Evolutionary conservation across 805 yeast species (phyloP).

Genomic region (Blastobotrys chiropterorum): DNA sequence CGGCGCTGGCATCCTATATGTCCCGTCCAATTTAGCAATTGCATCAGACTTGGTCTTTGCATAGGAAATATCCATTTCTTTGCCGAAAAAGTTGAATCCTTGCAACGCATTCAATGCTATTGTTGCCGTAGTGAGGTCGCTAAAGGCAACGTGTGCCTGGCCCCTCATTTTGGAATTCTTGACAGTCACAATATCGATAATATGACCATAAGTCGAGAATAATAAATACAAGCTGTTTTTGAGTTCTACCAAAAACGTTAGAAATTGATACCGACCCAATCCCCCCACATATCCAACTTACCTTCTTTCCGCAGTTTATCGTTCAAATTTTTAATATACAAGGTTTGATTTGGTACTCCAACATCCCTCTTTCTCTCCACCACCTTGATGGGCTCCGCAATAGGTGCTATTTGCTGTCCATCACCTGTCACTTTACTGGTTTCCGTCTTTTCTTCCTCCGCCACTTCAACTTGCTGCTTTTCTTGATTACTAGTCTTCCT

Average conservation of each 20-base stretch:
- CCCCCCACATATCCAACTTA: constrained; percentile 20
- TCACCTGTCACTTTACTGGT: background rate
- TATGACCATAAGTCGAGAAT: constrained; percentile 34
- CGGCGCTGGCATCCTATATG: constrained; percentile 20
- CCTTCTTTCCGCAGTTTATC: constrained; percentile 30
- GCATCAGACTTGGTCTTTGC: constrained; percentile 28
- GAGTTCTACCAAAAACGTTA: no score
- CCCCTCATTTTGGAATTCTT: constrained; percentile 37
- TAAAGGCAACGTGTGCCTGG: constrained; percentile 37
- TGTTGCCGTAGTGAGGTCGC: constrained; percentile 25
- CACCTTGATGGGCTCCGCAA: background rate
- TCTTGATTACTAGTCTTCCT: background rate
- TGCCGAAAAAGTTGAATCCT: constrained; percentile 31
- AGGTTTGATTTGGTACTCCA: constrained; percentile 25
- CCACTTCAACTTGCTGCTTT: background rate
- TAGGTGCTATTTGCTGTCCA: background rate
- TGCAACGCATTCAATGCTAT: constrained; percentile 28
- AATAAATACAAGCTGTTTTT: constrained; percentile 30
- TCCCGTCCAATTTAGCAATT: constrained; percentile 27
- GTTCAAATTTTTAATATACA: constrained; percentile 35
- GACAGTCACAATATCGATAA: constrained; percentile 32
- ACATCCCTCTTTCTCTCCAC: background rate
- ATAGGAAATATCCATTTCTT: constrained; percentile 27
- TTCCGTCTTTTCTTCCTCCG: background rate
- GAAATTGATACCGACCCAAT: constrained; percentile 1